Evolutionary conservation across 441 rosid species (phyloP).

Genomic region (Daphne laureola): DNA sequence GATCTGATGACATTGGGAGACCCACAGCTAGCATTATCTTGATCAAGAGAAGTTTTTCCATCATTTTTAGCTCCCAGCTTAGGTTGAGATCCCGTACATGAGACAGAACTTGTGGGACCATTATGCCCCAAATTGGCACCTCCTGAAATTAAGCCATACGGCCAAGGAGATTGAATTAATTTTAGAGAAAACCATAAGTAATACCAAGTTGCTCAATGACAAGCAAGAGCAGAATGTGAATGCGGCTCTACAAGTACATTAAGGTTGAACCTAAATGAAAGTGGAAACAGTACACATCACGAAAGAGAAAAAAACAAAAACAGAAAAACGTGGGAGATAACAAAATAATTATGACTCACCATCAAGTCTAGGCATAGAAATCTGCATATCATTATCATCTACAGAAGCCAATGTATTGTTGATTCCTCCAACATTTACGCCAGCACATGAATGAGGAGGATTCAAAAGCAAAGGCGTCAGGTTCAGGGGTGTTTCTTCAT

Average conservation of each 20-base stretch:
- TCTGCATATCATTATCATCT: conserved; percentile 19
- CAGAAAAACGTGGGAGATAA: neutral
- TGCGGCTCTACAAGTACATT: too few relatives aligned
- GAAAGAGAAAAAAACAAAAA: too few relatives aligned
- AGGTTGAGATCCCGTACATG: conserved; percentile 25
- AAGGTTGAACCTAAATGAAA: too few relatives aligned
- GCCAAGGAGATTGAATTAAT: neutral
- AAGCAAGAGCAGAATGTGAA: too few relatives aligned
- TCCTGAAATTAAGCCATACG: conserved; percentile 22
- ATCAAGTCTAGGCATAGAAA: conserved; percentile 12
- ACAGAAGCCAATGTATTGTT: conserved; percentile 19
- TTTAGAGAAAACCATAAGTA: neutral
- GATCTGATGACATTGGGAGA: conserved; percentile 36
- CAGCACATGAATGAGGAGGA: conserved; percentile 12
- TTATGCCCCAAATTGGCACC: conserved; percentile 7
- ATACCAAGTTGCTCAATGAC: neutral
- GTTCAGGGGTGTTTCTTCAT: conserved; percentile 10
- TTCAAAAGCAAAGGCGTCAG: conserved; percentile 19
- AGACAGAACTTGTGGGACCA: conserved; percentile 19
- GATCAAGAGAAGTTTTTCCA: conserved; percentile 26
- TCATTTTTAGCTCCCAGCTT: conserved; percentile 25
- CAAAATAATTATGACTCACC: conserved; percentile 20
- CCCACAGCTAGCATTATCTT: conserved; percentile 33
- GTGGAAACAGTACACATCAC: too few relatives aligned
- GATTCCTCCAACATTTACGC: conserved; percentile 16